phyloP scores from a whole-genome alignment of 208 protist genomes.

The Wallacemonas sp. region DNA sequence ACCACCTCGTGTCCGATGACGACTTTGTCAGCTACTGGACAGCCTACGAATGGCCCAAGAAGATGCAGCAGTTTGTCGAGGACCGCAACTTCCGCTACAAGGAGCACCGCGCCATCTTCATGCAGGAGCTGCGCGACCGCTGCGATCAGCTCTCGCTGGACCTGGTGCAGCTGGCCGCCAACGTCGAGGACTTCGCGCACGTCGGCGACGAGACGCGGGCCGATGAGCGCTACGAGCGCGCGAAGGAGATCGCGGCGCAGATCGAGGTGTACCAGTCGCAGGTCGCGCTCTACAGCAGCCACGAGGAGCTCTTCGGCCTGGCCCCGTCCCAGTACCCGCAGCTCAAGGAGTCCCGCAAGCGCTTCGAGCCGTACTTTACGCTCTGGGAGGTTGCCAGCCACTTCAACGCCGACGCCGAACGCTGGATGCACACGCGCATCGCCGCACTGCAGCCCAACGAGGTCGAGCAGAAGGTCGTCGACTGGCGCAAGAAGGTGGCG shows the following conservation, averaged over 20 bases:
- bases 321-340: conserved; percentile 87
- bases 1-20: conserved; percentile 66
- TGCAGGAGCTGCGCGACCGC: conserved; percentile 88
- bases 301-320: conserved; percentile 90
- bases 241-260: conserved; percentile 63
- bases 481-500: conserved; percentile 83
- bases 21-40: conserved; percentile 87
- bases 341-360: conserved; percentile 81
- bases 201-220: conserved; percentile 83
- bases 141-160: conserved; percentile 82
- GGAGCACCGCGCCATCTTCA: conserved; percentile 90
- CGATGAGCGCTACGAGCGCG: conserved; percentile 89
- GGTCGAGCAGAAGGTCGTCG: conserved; percentile 83
- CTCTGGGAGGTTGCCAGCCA: conserved; percentile 91
- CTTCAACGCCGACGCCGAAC: conserved; percentile 84
- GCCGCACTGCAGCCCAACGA: conserved; percentile 74
- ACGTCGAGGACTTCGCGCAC: conserved; percentile 87
- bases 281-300: conserved; percentile 84
- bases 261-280: conserved; percentile 73
- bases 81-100: conserved; percentile 90
- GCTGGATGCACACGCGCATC: conserved; percentile 91
- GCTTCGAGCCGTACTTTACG: conserved; percentile 89
- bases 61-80: conserved; percentile 87
- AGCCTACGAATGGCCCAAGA: conserved; percentile 91
- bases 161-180: conserved; percentile 78